Evolutionary conservation across 495 filamentous ascomycete genomes (phyloP).

Genomic region (Cudoniella acicularis): DNA sequence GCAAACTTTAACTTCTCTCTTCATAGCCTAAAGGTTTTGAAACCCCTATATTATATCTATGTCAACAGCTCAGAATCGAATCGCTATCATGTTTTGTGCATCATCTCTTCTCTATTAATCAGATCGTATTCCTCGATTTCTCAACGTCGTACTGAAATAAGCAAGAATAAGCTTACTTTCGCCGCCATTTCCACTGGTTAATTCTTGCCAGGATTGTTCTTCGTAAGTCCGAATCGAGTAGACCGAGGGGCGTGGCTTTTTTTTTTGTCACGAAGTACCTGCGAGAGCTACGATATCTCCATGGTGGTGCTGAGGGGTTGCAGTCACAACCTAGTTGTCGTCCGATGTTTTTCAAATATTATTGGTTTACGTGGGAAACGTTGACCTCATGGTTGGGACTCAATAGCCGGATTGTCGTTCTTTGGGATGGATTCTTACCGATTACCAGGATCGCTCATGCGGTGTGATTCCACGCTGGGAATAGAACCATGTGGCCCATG

Average conservation of each 20-base stretch:
- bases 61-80: not conserved
- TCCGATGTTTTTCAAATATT: not conserved
- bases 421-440: not conserved
- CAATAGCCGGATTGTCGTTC: not conserved
- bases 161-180: not conserved
- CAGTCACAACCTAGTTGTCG: not conserved
- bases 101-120: not conserved
- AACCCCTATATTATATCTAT: not conserved
- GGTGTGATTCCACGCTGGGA: not conserved
- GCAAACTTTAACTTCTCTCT: not conserved
- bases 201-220: not conserved
- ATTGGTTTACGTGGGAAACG: no score
- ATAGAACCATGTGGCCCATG: not conserved
- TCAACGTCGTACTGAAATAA: not conserved
- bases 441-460: not conserved
- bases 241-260: not conserved
- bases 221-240: not conserved
- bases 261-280: not conserved
- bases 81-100: not conserved
- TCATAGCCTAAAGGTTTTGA: not conserved
- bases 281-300: not conserved
- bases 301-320: no score
- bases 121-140: not conserved
- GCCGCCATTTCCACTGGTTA: not conserved
- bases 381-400: not conserved